A percentile compares a stretch with the other conserved stretches of the same genome.
Conservation (phyloP, 2,329 filamentous ascomycete genomes). For the Thelonectria olida region DNA sequence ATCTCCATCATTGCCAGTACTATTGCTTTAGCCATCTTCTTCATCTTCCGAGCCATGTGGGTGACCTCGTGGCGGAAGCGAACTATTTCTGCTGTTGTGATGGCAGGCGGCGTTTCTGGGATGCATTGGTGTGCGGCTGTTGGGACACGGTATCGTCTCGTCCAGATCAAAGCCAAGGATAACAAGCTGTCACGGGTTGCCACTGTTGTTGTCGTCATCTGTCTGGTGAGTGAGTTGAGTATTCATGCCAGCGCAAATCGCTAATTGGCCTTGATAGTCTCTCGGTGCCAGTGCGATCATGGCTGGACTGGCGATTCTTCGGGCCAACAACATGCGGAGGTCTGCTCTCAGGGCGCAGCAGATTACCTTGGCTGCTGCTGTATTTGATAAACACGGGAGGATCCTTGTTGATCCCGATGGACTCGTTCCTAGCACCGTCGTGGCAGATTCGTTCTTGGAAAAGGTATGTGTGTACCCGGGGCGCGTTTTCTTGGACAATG, state of each 20-base stretch:
- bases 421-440: conserved; percentile 75
- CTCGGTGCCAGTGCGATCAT: conserved; percentile 68
- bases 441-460: conserved; percentile 80
- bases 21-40: conserved; percentile 78
- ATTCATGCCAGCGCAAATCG: not conserved
- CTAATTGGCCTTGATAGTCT: conserved; percentile 55
- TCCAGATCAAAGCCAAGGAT: conserved; percentile 46
- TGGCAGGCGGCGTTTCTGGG: conserved; percentile 80
- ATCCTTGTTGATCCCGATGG: conserved; percentile 77
- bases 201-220: conserved; percentile 78
- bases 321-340: conserved; percentile 60
- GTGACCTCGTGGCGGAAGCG: conserved; percentile 83
- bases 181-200: conserved; percentile 65
- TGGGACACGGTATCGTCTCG: conserved; percentile 73
- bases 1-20: conserved; percentile 80
- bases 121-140: conserved; percentile 88
- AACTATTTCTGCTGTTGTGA: conserved; percentile 69
- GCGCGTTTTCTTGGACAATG: not conserved
- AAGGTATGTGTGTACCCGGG: conserved; percentile 52
- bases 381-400: conserved; percentile 73
- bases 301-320: conserved; percentile 62
- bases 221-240: conserved; percentile 61
- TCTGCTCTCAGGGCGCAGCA: conserved; percentile 70
- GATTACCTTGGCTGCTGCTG: conserved; percentile 66
- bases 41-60: conserved; percentile 79